A percentile compares a stretch with the other conserved stretches of the same genome.
Evolutionary conservation across 257 asterid species (phyloP).

Genomic region (Przewalskia tangutica): DNA sequence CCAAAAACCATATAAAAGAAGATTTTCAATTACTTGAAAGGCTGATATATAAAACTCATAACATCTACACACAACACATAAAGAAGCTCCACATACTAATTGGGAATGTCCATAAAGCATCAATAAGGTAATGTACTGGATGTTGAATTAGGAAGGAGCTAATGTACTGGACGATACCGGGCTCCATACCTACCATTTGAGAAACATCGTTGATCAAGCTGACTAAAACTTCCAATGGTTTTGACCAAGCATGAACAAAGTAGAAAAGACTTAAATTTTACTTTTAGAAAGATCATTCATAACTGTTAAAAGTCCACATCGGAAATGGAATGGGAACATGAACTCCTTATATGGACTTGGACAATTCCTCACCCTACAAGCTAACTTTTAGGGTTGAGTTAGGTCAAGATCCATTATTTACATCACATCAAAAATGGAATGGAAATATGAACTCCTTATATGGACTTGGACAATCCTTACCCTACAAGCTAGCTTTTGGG

Average conservation of each 20-base stretch:
- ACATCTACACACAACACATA: background rate
- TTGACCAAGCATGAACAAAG: constrained; percentile 50
- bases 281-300: background rate
- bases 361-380: no score
- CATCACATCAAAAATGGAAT: no score
- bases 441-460: no score
- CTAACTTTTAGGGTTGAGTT: no score
- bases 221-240: constrained; percentile 50
- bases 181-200: constrained; percentile 45
- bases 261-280: constrained; percentile 29
- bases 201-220: constrained; percentile 41
- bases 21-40: background rate
- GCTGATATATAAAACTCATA: background rate
- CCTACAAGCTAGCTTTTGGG: no score
- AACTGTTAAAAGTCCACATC: no score
- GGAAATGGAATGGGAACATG: no score
- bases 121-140: background rate
- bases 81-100: background rate
- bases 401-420: no score
- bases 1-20: background rate
- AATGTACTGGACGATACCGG: background rate
- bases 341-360: no score
- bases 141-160: background rate
- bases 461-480: no score
- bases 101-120: background rate